Evolutionary conservation across 2,329 filamentous ascomycete genomes (phyloP).

Genomic region (Fusarium continuum): DNA sequence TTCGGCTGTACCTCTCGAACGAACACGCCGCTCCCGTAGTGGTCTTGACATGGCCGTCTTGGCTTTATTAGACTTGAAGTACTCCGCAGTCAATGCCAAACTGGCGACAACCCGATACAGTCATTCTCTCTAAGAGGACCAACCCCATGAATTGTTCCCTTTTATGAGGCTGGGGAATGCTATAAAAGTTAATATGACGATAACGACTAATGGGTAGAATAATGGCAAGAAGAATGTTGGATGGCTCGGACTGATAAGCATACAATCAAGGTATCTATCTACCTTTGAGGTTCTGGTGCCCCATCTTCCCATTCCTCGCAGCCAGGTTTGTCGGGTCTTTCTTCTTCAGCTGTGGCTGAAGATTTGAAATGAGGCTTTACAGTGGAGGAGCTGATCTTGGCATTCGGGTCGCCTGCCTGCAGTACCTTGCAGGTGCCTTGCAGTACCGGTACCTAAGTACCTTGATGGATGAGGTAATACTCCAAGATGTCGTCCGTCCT

Average conservation of each 20-base stretch:
- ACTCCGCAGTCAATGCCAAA: background rate
- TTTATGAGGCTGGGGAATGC: background rate
- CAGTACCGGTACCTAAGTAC: too few species aligned
- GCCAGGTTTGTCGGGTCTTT: too few species aligned
- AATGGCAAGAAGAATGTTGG: too few species aligned
- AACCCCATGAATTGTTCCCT: too few species aligned
- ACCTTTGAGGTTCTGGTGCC: background rate
- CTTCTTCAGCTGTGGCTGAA: too few species aligned
- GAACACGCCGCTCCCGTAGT: background rate
- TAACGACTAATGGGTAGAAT: background rate
- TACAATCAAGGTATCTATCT: conserved; percentile 13
- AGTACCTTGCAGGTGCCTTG: too few species aligned
- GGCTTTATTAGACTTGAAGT: background rate
- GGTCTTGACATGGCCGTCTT: background rate
- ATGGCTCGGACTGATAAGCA: conserved; percentile 24
- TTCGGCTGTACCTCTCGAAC: conserved; percentile 5
- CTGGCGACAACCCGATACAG: too few species aligned
- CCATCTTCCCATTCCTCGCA: conserved; percentile 6
- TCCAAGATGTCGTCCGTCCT: background rate
- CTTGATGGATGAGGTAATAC: background rate
- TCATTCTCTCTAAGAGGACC: too few species aligned
- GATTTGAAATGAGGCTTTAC: background rate
- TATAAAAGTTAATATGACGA: background rate
- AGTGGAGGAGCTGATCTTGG: background rate
- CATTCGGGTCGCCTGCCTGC: background rate